Evolutionary conservation across 129 eudicot species (phyloP), one percentile per base, ranked within the genome.

Genomic region (Escallonia herrerae): DNA sequence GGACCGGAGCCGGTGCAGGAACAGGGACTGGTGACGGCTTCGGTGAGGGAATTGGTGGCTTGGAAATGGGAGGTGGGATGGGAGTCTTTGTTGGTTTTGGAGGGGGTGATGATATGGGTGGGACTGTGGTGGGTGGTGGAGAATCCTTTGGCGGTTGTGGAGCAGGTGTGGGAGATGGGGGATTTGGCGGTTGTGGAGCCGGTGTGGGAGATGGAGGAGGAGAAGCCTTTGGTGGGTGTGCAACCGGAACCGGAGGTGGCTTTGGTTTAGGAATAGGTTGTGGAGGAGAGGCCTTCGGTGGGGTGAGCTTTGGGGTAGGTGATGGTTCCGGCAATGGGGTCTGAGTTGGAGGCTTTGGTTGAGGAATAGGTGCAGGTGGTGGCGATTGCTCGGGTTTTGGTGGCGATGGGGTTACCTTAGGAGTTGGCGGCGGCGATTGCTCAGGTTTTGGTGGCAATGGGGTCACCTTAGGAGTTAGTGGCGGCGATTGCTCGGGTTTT

Each of bases 161-260:
- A 43, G 6, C 38, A 2, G 64, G 64, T 3, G 52, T 11, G n/a
- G 66, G 49, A 4, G 66, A 5, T 62, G 53, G 22, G 7, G 51
- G 40, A 62, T 15, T n/a, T 6, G 66, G 39, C 15, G 51, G 63
- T 7, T 40, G 15, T 2, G 41, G 62, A 4, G 37, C 37, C 3
- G 71, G 71, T 15, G 52, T 40, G 4, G 71, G 51, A 3, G 61
- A 43, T 7, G 71, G 71, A 4, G 52, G 50, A 6, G 71, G 51
- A 3, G 61, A 43, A 15, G 11, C 52, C 40, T 43, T 15, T 5
- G 43, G 50, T 54, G 71, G 71, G 14, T 14, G 58, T 53, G 58
- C 22, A 53, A 53, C 14, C 7, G 58, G 58, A 3, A n/a, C 12
- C 9, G 54, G 3, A 5, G 54, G 54, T 49, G 54, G 54, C 8